phyloP scores from a whole-genome alignment of 805 yeast genomes.

The Wickerhamiella brachini region DNA sequence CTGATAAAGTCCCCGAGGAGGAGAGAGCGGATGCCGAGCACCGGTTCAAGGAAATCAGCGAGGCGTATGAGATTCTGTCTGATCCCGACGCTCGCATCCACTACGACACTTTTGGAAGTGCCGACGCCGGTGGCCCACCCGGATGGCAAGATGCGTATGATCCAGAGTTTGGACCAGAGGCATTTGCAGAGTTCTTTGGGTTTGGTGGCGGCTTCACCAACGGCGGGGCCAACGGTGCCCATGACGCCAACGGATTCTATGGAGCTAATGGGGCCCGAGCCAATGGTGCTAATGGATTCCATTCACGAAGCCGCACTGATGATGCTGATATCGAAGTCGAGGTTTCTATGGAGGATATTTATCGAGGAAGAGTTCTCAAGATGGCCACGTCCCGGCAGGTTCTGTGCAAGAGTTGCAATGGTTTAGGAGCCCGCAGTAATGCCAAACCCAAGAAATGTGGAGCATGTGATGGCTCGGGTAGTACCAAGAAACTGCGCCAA shows the following conservation, averaged over 20 bases:
- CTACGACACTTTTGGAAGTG: constrained; percentile 27
- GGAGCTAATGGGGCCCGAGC: too few species aligned
- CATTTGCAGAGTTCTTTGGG: constrained; percentile 59
- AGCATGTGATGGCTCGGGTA: constrained; percentile 62
- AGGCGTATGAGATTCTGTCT: constrained; percentile 71
- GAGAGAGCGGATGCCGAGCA: constrained; percentile 59
- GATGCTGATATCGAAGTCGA: constrained; percentile 56
- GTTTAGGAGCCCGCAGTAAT: constrained; percentile 56
- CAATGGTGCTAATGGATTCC: not conserved
- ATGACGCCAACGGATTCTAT: not conserved
- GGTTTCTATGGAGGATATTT: constrained; percentile 67
- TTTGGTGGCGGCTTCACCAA: constrained; percentile 17
- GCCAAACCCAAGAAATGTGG: constrained; percentile 46
- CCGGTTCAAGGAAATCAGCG: constrained; percentile 67
- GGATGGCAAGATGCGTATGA: constrained; percentile 28
- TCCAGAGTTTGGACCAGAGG: constrained; percentile 49
- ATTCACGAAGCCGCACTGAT: constrained; percentile 31
- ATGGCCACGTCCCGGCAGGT: constrained; percentile 58
- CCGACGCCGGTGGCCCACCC: constrained; percentile 22
- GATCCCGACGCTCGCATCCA: constrained; percentile 35
- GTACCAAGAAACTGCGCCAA: constrained; percentile 41
- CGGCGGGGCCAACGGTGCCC: constrained; percentile 4
- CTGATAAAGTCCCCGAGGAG: constrained; percentile 68
- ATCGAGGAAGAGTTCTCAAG: constrained; percentile 74
- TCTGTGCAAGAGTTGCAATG: constrained; percentile 60